A percentile compares a stretch with the other conserved stretches of the same genome.
Conservation (phyloP, 2,329 filamentous ascomycete species). For the Cytospora paraplurivora region DNA sequence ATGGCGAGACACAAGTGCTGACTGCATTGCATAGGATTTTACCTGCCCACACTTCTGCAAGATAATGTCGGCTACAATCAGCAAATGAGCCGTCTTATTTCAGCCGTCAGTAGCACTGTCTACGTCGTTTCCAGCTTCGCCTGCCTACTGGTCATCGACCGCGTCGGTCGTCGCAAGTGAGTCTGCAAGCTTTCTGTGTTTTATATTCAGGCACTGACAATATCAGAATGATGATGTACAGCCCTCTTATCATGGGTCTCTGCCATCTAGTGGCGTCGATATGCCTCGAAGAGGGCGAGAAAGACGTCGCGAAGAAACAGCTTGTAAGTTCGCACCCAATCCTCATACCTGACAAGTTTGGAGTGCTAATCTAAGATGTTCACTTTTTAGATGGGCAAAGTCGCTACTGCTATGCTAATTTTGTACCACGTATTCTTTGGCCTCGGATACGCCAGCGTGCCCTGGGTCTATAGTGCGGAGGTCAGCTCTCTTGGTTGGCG, state of each 20-base stretch:
- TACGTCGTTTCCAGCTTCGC: conserved; percentile 42
- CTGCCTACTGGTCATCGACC: conserved; percentile 44
- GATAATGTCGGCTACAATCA: conserved; percentile 53
- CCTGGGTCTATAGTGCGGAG: conserved; percentile 47
- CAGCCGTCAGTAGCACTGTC: conserved; percentile 51
- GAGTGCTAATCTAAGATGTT: not conserved
- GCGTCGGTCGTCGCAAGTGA: conserved; percentile 44
- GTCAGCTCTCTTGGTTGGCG: conserved; percentile 47
- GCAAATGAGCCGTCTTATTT: conserved; percentile 52
- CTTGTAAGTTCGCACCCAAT: conserved; percentile 22
- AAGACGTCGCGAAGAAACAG: conserved; percentile 37
- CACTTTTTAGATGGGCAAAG: conserved; percentile 38
- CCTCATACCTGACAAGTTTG: not conserved
- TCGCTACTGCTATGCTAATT: conserved; percentile 47
- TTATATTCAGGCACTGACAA: not conserved
- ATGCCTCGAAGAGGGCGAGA: conserved; percentile 20
- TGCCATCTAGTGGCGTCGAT: conserved; percentile 44
- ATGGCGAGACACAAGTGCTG: not conserved
- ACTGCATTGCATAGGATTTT: conserved; percentile 39
- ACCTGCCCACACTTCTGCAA: conserved; percentile 58
- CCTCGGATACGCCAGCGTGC: conserved; percentile 42
- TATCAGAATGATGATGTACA: conserved; percentile 44
- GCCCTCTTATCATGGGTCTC: conserved; percentile 38
- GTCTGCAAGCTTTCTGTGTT: conserved; percentile 11
- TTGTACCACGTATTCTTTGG: conserved; percentile 47